Conservation (phyloP, 805 yeast species). For the Barnettozyma wickerhamii region DNA sequence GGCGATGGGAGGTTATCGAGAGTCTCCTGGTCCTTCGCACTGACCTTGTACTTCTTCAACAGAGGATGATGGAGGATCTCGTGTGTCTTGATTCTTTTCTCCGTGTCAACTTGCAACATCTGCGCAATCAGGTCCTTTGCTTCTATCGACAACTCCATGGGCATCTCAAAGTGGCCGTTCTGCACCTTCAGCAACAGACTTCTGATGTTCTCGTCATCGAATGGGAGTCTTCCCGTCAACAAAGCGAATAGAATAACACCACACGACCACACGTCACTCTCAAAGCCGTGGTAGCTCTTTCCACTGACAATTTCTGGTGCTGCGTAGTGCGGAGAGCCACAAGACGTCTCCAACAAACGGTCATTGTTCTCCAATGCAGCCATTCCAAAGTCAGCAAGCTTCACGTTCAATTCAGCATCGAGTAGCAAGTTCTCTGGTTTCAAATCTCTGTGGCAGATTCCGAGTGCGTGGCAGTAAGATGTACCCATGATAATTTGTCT, state of each 20-base stretch:
- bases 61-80: slow-evolving; percentile 75
- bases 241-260: slow-evolving; percentile 79
- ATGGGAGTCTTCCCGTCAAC: slow-evolving; percentile 76
- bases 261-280: slow-evolving; percentile 87
- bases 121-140: slow-evolving; percentile 62
- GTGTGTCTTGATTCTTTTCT: slow-evolving; percentile 62
- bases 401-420: slow-evolving; percentile 63
- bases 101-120: slow-evolving; percentile 70
- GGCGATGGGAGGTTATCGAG: slow-evolving; percentile 29
- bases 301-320: slow-evolving; percentile 86
- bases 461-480: slow-evolving; percentile 75
- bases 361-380: slow-evolving; percentile 77
- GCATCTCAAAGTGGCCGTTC: slow-evolving; percentile 72
- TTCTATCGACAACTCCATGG: slow-evolving; percentile 53
- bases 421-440: slow-evolving; percentile 76
- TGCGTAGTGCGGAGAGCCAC: slow-evolving; percentile 88
- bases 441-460: slow-evolving; percentile 77
- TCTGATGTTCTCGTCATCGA: slow-evolving; percentile 78
- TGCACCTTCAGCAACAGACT: slow-evolving; percentile 69
- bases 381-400: slow-evolving; percentile 87
- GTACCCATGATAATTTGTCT: slow-evolving; percentile 76
- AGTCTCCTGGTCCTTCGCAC: slow-evolving; percentile 20
- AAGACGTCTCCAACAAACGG: slow-evolving; percentile 68
- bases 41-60: slow-evolving; percentile 54
- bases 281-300: slow-evolving; percentile 74